Evolutionary conservation across 179 eudicot genomes (phyloP), one percentile per base, ranked within the genome.

Genomic region (Beta lomatogona): DNA sequence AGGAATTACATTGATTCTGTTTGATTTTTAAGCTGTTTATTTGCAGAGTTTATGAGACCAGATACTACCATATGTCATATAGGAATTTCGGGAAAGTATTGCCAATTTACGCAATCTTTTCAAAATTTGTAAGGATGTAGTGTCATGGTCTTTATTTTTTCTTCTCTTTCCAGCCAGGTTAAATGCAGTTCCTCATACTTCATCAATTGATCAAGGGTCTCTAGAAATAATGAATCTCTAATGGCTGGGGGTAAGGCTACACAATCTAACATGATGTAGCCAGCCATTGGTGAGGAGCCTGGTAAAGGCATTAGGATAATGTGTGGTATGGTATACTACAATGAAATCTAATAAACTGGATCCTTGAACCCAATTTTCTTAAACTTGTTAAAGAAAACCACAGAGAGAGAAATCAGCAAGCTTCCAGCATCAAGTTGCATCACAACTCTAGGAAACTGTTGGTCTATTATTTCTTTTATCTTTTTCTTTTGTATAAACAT

Each of bases 351-450:
- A n/a, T 18, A 19, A 9, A 65, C 4, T 3, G 6, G 1, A 36
- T 67, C n/a, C 71, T 67, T 25, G 1, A 67, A 16, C 71, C 22
- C 19, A 46, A 70, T 8, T 9, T 16, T 70, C 31, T n/a, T 48
- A 46, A 46, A 36, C 46, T 11, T 36, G 21, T 18, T 68, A 41
- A 2, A 68, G 28, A n/a, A 61, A 19, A n/a, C 28, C 66, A 22
- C 9, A 61, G 21, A 18, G 64, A 59, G 71, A 66, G 46, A 36
- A 46, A 53, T 15, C 5, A 16, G 66, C 14, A 72, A 80, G 46
- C 79, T 70, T 41, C 73, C 36, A 66, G 75, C 73, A 45, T 36
- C 60, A 67, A 75, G 57, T 81, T 66, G 68, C 73, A 9, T 81
- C 54, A 60, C 10, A 18, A 36, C 48, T 77, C 25, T 45, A 36